Percentiles rank a stretch among this genome's conserved stretches.
Conservation (phyloP, 768 basidiomycete species). For the Mycena maculata region DNA sequence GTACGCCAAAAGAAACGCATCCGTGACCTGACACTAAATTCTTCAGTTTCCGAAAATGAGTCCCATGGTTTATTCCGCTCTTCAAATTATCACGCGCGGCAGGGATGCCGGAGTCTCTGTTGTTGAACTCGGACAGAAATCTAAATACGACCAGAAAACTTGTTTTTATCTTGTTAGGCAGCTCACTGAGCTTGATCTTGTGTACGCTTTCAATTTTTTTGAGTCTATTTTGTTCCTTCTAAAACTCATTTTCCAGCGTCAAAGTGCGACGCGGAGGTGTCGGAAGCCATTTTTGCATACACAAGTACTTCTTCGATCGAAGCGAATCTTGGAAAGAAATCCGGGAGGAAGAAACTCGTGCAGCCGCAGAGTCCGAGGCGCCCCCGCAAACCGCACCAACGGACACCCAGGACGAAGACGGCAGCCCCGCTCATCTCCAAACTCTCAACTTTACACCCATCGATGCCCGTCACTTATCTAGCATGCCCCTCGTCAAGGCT, state of each 20-base stretch:
- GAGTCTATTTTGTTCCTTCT: background rate
- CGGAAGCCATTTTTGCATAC: conserved; percentile 82
- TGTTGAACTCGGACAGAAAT: conserved; percentile 79
- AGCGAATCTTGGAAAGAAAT: conserved; percentile 83
- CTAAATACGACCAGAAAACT: conserved; percentile 90
- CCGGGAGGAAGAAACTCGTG: conserved; percentile 72
- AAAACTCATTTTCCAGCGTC: conserved; percentile 54
- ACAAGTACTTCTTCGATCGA: conserved; percentile 85
- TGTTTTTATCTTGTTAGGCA: conserved; percentile 89
- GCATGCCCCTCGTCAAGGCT: conserved; percentile 74
- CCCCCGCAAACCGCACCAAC: conserved; percentile 16
- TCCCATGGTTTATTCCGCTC: conserved; percentile 84
- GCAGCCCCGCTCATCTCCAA: conserved; percentile 39
- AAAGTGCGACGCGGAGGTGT: conserved; percentile 84
- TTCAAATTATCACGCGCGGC: conserved; percentile 87
- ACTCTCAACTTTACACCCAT: conserved; percentile 74
- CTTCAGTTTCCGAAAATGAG: conserved; percentile 81
- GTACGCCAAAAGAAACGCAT: conserved; percentile 55
- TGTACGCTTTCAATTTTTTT: conserved; percentile 58
- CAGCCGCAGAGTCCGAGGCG: conserved; percentile 44
- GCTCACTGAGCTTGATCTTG: conserved; percentile 75
- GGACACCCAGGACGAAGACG: conserved; percentile 51
- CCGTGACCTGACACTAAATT: conserved; percentile 7
- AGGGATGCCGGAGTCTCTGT: conserved; percentile 82
- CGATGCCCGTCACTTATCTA: conserved; percentile 81